These are phyloP conservation scores for Pyrenochaeta sp. DNA, from an alignment of 2,329 filamentous ascomycete genomes.

Conservation along the genomic window DNA sequence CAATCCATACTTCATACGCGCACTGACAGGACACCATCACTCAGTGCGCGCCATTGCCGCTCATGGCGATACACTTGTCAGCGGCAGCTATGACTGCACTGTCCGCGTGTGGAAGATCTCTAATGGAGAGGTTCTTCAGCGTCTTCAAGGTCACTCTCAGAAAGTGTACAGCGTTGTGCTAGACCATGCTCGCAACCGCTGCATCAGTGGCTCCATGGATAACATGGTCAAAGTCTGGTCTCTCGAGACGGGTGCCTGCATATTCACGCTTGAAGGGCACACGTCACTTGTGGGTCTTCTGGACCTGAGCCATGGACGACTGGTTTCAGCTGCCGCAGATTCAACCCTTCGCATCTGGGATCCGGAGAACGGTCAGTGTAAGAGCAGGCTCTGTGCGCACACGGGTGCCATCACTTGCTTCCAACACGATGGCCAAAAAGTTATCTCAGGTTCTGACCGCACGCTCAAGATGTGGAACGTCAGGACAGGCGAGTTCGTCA, in stretches of 20 bases:
- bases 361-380: slow-evolving; percentile 89
- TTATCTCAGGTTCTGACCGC: slow-evolving; percentile 94
- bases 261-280: slow-evolving; percentile 93
- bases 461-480: slow-evolving; percentile 99
- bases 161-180: slow-evolving; percentile 98
- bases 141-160: slow-evolving; percentile 83
- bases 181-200: slow-evolving; percentile 89
- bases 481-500: slow-evolving; percentile 86
- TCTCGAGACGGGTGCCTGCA: slow-evolving; percentile 80
- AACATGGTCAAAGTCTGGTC: slow-evolving; percentile 98
- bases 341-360: slow-evolving; percentile 97
- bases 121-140: slow-evolving; percentile 85
- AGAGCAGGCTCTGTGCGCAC: slow-evolving; percentile 88
- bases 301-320: slow-evolving; percentile 85
- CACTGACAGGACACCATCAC: slow-evolving; percentile 84
- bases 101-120: slow-evolving; percentile 98
- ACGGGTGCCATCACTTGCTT: slow-evolving; percentile 99
- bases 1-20: slow-evolving; percentile 94
- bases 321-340: slow-evolving; percentile 95
- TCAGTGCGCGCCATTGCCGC: slow-evolving; percentile 96
- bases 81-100: slow-evolving; percentile 94
- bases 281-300: slow-evolving; percentile 89
- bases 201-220: slow-evolving; percentile 98
- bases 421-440: slow-evolving; percentile 95
- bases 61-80: slow-evolving; percentile 93